Base-by-base conservation (phyloP, 1,139 yeast species). In the Blastobotrys ciferrii region DNA sequence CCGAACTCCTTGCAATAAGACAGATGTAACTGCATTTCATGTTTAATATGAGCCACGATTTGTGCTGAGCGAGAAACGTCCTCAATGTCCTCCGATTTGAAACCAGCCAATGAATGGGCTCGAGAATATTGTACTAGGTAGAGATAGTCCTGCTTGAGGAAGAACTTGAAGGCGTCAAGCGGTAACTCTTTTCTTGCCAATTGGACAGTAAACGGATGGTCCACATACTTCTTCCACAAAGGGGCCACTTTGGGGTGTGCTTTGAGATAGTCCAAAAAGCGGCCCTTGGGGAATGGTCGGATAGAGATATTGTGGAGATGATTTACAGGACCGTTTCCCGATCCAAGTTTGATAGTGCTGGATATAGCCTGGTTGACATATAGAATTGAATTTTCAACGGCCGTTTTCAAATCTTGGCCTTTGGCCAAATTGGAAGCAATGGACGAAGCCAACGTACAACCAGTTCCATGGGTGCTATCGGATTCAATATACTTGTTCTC, bases 391-490 rank as follows among this genome's bases (percentile, higher is more conserved):
- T 76, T 68, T 5, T 73, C 72, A 5, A 86, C 75, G 0, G 95
- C 72, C 2, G 72, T 73, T 1, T 60, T 55, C 9, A 86, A 58
- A 0, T 70, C 35, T 32, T 60, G 54, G 0, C 81, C 82, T 39
- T 71, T 72, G 2, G 95, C 91, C 42, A 87, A 58, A 57, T 85
- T 81, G 1, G 94, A 81, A 0, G 95, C 84, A 57, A 89, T 83
- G 0, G 95, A 76, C 1, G 96, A 82, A 0, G 95, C 82, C 45
- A 89, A 71, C 0, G 96, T 86, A 65, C 97, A 89, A 0, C 97
- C 97, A 1, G 96, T 87, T 7, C 97, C 97, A 64, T 89, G 97
- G 0, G 89, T 81, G 58, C 82, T 78, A 2, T 67, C 62, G 1
- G 87, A 73, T 2, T 69, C 64, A 15, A 81, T 65, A 56, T 64